Base-by-base conservation (phyloP, 1,284 basidiomycete genomes). In the Puccinia brachypodii region DNA sequence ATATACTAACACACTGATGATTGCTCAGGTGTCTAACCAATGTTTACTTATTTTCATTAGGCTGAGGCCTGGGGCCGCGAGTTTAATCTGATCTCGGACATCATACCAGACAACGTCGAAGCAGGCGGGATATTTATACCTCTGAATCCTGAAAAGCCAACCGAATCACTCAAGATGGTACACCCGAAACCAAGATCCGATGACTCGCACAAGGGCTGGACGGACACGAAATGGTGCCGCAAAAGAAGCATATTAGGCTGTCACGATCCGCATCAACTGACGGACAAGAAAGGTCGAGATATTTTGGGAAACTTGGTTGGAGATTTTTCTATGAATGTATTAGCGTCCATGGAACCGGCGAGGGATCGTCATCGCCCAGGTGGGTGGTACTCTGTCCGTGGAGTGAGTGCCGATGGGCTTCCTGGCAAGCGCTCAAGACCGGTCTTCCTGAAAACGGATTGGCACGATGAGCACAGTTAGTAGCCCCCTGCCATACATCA, bases 121-220 rank as follows among this genome's bases (percentile, higher is more conserved):
- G 28, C 71, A 38, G 79, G 79, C 22, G 60, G 62, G 22, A 14
- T 81, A 8, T 81, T 81, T 25, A 38, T 74, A n/a, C 71, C 79
- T 2, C 25, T 81, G 25, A 28, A 80, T 72, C 66, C 66, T 16
- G 38, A 28, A n/a, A 62, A 16, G 22, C 77, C 77, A 9, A 80
- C 64, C 16, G 56, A 68, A 19, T 28, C 69, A n/a, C 33, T 80
- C 22, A 36, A 73, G 0, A 31, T 80, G 16, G 19, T 56, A 31
- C 11, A n/a, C 19, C 66, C 11, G 22, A 68, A 68, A n/a, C 25
- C 47, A 3, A 69, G 62, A 42, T 31, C 68, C 28, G 36, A 53
- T 38, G 38, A 60, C 22, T 58, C 77, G 56, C 77, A 80, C 31
- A 44, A n/a, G 16, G 77, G 77, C 60, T 80, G 77, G 77, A 42